Evolutionary conservation across 225 moss, liverwort and hornwort species (phyloP), one percentile per base, ranked within the genome.

Genomic region (Bryum argenteum): DNA sequence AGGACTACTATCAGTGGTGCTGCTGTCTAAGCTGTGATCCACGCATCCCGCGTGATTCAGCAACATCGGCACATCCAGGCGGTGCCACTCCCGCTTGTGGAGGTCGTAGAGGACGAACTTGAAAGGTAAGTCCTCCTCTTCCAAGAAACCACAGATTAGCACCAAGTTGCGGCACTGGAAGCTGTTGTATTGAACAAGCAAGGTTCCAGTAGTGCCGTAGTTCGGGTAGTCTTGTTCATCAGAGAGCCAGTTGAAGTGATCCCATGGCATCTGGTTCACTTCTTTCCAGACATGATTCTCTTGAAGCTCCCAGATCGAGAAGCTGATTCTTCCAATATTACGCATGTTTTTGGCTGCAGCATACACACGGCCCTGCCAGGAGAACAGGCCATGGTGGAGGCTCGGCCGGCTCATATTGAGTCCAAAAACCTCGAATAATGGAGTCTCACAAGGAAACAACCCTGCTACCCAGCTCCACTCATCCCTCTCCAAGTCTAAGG

Each of bases 181-280:
- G 72, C 80, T 75, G 44, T 66, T 83, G 56, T 80, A 72, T 15
- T 83, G 83, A 67, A 83, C 83, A 14, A 80, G 69, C 75, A 83
- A 38, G 14, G 69, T 86, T 54, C 78, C 69, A 9, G 73, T 63
- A 8, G 71, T 69, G 28, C 80, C 77, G 58, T 85, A 82, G 55
- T 82, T 79, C 2, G 85, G 85, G 50, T 85, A 85, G 67, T 77
- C 82, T 77, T 80, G 82, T 51, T 82, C 85, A 67, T 85, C 79
- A 10, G 79, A 77, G 37, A 85, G 71, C 85, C 85, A 82, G 52
- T 82, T 85, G 79, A 85, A 85, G 54, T 82, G 77, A 64, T 79
- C 79, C 77, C 79, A 79, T 5, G 85, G 85, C 85, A 85, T 85
- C 41, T 80, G 82, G 28, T 82, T 24, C 4, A 82, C 77, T 54